Evolutionary conservation across 129 eudicot species (phyloP).

Genomic region (Lonicera japonica): DNA sequence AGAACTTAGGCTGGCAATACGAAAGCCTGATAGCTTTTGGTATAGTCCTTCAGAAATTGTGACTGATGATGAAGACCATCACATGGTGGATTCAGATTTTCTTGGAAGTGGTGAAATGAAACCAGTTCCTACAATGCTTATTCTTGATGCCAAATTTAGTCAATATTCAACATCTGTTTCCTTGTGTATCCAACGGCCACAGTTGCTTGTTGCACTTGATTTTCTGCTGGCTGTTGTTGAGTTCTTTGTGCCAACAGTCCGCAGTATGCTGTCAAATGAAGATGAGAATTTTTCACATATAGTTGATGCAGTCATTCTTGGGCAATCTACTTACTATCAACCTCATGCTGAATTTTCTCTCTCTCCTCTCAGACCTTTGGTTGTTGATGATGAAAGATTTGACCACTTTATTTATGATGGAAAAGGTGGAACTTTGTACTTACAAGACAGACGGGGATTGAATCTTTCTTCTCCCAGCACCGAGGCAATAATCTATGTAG

Average conservation of each 20-base stretch:
- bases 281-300: slow-evolving; percentile 46
- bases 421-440: slow-evolving; percentile 65
- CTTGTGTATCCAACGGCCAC: slow-evolving; percentile 85
- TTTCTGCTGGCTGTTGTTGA: slow-evolving; percentile 87
- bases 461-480: slow-evolving; percentile 45
- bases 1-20: slow-evolving; percentile 79
- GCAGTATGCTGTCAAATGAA: slow-evolving; percentile 56
- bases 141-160: slow-evolving; percentile 72
- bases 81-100: slow-evolving; percentile 17
- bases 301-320: slow-evolving; percentile 64
- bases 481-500: slow-evolving; percentile 68
- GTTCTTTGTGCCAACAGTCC: slow-evolving; percentile 89
- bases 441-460: slow-evolving; percentile 62
- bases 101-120: slow-evolving; percentile 22
- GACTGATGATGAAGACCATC: slow-evolving; percentile 24
- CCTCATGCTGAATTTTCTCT: slow-evolving; percentile 51
- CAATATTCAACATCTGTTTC: slow-evolving; percentile 50
- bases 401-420: slow-evolving; percentile 85
- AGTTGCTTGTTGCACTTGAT: slow-evolving; percentile 95
- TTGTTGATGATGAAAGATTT: slow-evolving; percentile 77
- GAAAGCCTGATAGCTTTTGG: slow-evolving; percentile 52
- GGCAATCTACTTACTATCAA: slow-evolving; percentile 49
- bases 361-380: slow-evolving; percentile 81
- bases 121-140: slow-evolving; percentile 72
- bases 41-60: slow-evolving; percentile 28